phyloP scores from a whole-genome alignment of 352 stramenopile genomes.

The Pythium sp. region DNA sequence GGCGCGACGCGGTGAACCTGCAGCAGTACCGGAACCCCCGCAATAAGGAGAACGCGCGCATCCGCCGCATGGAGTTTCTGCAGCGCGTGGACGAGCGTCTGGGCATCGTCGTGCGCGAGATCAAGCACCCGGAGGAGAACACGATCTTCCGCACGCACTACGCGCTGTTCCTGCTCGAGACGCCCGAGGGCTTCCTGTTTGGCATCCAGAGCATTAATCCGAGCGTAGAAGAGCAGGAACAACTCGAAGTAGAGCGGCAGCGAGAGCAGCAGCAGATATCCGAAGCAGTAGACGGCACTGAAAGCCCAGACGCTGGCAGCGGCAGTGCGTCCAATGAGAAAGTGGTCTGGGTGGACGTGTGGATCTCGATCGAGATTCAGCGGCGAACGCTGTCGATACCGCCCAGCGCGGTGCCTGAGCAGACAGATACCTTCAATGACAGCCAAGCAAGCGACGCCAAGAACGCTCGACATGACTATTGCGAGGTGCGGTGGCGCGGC shows the following conservation, averaged over 20 bases:
- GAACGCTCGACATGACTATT: conserved; percentile 13
- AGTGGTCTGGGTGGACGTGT: conserved; percentile 38
- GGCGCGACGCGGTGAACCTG: conserved; percentile 27
- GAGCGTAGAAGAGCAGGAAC: conserved; percentile 16
- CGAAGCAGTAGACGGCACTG: background rate
- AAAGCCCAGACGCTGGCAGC: background rate
- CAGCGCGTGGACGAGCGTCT: conserved; percentile 28
- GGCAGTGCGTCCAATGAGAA: conserved; percentile 4
- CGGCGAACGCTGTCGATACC: background rate
- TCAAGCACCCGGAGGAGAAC: conserved; percentile 26
- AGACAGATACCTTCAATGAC: background rate
- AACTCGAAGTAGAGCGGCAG: background rate
- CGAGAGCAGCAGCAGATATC: background rate
- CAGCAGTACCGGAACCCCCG: conserved; percentile 16
- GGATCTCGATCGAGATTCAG: conserved; percentile 28
- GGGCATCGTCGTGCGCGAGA: conserved; percentile 33
- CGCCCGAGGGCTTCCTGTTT: conserved; percentile 21
- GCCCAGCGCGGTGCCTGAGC: background rate
- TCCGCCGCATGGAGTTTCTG: conserved; percentile 34
- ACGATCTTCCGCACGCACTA: conserved; percentile 41
- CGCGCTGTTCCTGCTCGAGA: conserved; percentile 24
- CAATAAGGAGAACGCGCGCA: conserved; percentile 15
- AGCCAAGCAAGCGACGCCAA: background rate
- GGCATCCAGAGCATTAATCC: conserved; percentile 39
- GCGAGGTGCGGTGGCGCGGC: conserved; percentile 22